phyloP scores from a whole-genome alignment of 2,329 filamentous ascomycete species.

The Aspergillus oerlinghausenensis region DNA sequence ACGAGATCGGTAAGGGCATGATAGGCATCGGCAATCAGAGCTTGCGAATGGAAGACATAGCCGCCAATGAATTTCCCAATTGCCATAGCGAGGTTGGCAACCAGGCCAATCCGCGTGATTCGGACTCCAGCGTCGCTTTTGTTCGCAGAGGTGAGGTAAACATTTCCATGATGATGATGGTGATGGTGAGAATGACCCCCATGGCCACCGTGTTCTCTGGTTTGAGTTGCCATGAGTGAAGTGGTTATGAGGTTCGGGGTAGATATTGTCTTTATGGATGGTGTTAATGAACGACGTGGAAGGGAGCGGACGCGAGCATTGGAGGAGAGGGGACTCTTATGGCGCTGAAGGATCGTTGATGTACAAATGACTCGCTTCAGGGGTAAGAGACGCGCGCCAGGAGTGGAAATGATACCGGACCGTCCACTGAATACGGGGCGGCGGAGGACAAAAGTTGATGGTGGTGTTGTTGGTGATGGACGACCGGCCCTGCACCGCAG shows the following conservation, averaged over 20 bases:
- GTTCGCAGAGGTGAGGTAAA: conserved; percentile 73
- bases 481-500: conserved; percentile 36
- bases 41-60: conserved; percentile 91
- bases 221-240: conserved; percentile 40
- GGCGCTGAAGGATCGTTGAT: conserved; percentile 8
- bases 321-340: conserved; percentile 11
- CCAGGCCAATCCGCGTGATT: conserved; percentile 84
- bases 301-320: conserved; percentile 9
- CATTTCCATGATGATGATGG: conserved; percentile 77
- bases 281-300: conserved; percentile 13
- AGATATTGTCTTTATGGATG: conserved; percentile 11
- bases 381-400: conserved; percentile 11
- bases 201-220: conserved; percentile 43
- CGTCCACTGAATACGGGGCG: conserved; percentile 11
- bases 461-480: conserved; percentile 14
- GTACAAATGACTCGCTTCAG: conserved; percentile 22
- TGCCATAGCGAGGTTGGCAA: conserved; percentile 90
- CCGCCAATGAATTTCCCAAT: conserved; percentile 88
- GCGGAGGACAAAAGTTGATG: conserved; percentile 57
- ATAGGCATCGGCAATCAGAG: conserved; percentile 88
- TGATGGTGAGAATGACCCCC: conserved; percentile 60
- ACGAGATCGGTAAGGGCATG: conserved; percentile 94
- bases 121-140: conserved; percentile 90
- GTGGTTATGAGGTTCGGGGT: conserved; percentile 25
- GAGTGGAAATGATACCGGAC: conserved; percentile 12